Base-by-base conservation (phyloP, 192 early-diverging fungal genomes). In the Coemansia sp. region DNA sequence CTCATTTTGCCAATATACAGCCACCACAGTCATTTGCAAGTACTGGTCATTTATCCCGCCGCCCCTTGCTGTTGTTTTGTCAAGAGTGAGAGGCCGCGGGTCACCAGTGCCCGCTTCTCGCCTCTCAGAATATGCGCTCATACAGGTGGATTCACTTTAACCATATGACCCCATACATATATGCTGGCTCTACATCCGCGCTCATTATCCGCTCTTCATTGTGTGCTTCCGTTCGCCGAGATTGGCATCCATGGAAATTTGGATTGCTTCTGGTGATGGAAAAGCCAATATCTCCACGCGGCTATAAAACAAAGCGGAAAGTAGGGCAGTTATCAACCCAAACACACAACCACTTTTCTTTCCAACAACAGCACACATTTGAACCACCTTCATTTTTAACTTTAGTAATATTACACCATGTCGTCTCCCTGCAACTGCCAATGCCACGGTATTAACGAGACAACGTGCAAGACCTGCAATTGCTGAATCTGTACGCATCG, bases 391-490 rank as follows among this genome's bases (percentile, higher is more conserved):
- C 6, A 54, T 56, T 5, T 17, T 56, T 37, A 32, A 35, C 17
- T 27, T 17, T 35, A 56, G 15, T 35, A 11, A 17, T 32, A 35
- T 54, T 25, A 54, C 12, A 27, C 23, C 52, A 56, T 17, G 54
- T 15, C 29, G 22, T 29, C 14, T 11, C 6, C 25, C 1, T 56
- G 54, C 54, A 56, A 56, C 3, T 56, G 54, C 54, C 15, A 15
- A 8, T 56, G 54, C 54, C 54, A 56, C 54, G 14, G 27, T 1
- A 25, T 12, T 14, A 19, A 4, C 14, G 23, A 35, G 27, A 89
- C 87, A 78, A 87, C 89, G 3, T 90, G 54, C 14, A 19, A 0
- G 2, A 15, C 11, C 12, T 56, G 54, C 32, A 56, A 56, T 3
- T 35, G 29, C 29, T 32, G 29, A 32, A 32, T 32, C 29, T 32